A percentile compares a stretch with the other conserved stretches of the same genome.
Evolutionary conservation across 179 eudicot genomes (phyloP).

Genomic region (Camellia oleifera): DNA sequence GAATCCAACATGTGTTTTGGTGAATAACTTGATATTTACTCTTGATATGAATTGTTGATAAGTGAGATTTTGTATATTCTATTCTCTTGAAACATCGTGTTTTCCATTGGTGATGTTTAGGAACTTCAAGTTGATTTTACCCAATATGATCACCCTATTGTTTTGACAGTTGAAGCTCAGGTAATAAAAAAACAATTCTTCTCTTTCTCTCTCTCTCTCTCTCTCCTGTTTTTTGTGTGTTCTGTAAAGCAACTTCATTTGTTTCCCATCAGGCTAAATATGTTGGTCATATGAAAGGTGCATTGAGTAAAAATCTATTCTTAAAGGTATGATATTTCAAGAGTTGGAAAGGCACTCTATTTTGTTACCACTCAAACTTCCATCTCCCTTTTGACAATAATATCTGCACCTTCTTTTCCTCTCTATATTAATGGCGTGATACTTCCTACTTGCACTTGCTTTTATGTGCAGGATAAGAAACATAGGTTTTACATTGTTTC

Average conservation of each 20-base stretch:
- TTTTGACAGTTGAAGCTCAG: slow-evolving; percentile 88
- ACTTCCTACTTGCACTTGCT: neutral
- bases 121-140: no score
- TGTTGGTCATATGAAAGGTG: slow-evolving; percentile 73
- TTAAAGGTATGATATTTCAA: slow-evolving; percentile 53
- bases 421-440: slow-evolving; percentile 1
- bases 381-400: neutral
- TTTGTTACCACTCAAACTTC: neutral
- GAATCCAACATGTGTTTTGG: no score
- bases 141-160: slow-evolving; percentile 65
- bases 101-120: no score
- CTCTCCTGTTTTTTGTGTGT: neutral
- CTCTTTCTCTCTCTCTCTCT: neutral
- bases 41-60: no score
- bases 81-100: no score
- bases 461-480: slow-evolving; percentile 67
- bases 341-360: slow-evolving; percentile 9
- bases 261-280: slow-evolving; percentile 49
- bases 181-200: slow-evolving; percentile 26
- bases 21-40: neutral
- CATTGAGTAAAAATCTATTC: slow-evolving; percentile 83
- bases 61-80: no score
- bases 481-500: slow-evolving; percentile 83
- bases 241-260: slow-evolving; percentile 11
- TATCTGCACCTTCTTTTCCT: neutral